Conservation (phyloP, 495 filamentous ascomycete species). For the Podospora didyma region DNA sequence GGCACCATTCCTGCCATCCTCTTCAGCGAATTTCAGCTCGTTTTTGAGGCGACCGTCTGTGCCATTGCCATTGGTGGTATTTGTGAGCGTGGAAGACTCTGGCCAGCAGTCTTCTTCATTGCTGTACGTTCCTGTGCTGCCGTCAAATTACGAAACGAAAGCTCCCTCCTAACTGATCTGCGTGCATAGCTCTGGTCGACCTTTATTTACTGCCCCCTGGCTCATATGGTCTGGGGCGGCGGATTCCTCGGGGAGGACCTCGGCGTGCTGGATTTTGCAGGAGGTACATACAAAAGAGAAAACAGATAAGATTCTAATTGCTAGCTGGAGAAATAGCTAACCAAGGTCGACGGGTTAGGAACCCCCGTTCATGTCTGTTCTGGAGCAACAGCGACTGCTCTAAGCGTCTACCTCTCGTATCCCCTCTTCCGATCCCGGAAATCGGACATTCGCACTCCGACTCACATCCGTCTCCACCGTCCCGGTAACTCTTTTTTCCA, state of each 20-base stretch:
- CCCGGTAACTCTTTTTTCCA: conserved; percentile 29
- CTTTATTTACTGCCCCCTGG: conserved; percentile 24
- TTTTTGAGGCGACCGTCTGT: conserved; percentile 27
- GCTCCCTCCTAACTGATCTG: background rate
- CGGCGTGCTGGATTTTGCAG: conserved; percentile 26
- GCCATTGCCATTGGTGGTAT: conserved; percentile 27
- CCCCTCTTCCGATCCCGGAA: conserved; percentile 25
- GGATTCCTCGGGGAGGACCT: conserved; percentile 22
- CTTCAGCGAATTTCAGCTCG: conserved; percentile 28
- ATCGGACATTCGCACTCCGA: conserved; percentile 70
- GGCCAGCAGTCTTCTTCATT: conserved; percentile 19
- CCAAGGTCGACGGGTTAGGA: conserved; percentile 32
- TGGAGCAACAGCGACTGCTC: conserved; percentile 70
- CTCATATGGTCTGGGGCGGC: conserved; percentile 27
- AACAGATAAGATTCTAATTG: background rate
- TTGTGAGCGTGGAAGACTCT: conserved; percentile 23
- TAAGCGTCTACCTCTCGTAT: conserved; percentile 66
- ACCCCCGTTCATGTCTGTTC: conserved; percentile 85
- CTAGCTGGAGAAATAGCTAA: background rate
- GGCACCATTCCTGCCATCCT: conserved; percentile 26
- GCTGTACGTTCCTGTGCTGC: conserved; percentile 10
- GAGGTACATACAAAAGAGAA: conserved; percentile 10
- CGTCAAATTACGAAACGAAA: background rate
- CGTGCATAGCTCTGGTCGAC: conserved; percentile 21
- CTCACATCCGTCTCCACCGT: conserved; percentile 70